These are phyloP conservation scores for Lipomyces kockii DNA, from an alignment of 805 yeast genomes.

Conservation along the genomic window DNA sequence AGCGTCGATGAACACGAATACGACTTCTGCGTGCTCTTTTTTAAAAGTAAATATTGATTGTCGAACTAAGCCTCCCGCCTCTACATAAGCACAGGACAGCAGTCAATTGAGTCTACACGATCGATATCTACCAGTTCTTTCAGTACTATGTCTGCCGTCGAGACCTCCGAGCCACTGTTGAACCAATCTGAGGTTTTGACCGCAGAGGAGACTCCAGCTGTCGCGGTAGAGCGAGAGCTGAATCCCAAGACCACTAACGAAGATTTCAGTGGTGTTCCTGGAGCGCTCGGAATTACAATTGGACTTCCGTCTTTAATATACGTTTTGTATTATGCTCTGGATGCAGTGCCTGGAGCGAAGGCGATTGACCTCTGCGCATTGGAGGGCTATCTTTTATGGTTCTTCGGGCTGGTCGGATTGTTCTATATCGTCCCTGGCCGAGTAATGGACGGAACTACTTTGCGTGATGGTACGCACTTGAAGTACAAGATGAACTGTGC, in stretches of 20 bases:
- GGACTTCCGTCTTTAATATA: conserved; percentile 70
- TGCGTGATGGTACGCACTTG: conserved; percentile 77
- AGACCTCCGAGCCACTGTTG: conserved; percentile 20
- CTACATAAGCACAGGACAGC: background rate
- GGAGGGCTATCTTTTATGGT: conserved; percentile 75
- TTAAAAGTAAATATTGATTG: background rate
- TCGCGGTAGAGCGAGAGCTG: conserved; percentile 25
- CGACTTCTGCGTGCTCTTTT: background rate
- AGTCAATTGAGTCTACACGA: background rate
- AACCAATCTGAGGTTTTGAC: background rate
- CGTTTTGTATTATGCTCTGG: conserved; percentile 63
- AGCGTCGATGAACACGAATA: conserved; percentile 7
- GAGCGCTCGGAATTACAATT: conserved; percentile 67
- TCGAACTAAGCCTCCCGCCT: background rate
- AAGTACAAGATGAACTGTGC: conserved; percentile 83
- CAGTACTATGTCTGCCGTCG: conserved; percentile 2
- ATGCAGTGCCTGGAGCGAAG: conserved; percentile 51
- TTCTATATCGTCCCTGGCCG: conserved; percentile 73
- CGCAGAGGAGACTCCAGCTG: background rate
- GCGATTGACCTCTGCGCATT: conserved; percentile 48
- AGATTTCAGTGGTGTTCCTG: conserved; percentile 81
- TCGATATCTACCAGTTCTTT: background rate
- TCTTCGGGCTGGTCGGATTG: conserved; percentile 61
- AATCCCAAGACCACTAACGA: conserved; percentile 74
- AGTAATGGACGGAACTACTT: conserved; percentile 62